Evolutionary conservation across 305 asterid species (phyloP), one percentile per base, ranked within the genome.

Genomic region (Ilex paraguariensis): DNA sequence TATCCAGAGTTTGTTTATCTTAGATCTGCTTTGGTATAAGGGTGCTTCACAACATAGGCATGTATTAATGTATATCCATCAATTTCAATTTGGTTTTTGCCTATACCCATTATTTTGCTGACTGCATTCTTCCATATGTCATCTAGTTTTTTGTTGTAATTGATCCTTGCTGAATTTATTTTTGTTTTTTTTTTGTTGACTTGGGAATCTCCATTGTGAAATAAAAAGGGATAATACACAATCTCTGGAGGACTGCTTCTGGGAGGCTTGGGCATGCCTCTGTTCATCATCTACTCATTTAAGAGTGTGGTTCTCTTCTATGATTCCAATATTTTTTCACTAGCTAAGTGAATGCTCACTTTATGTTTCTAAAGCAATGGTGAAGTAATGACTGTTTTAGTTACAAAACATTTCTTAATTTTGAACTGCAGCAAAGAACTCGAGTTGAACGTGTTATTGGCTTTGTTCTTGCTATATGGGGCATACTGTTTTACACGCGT

Each of bases 221-320:
- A 71, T 75, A 66, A 70, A 56, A 66, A 90, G 99, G 93, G 86
- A 85, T 49, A 73, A 71, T 67, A 61, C 75, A 66, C 87, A 84
- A 62, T 78, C 96, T 68, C 87, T 93, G 39, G 99, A 93, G 84
- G 99, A 93, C 75, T 93, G 99, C 86, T 86, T 79, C 63, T 93
- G 99, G 97, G 97, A 93, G 84, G 99, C 99, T 59, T 93, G 99
- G 99, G 99, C 99, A 56, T 93, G 99, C 75, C 76, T 93, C 33
- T 84, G 94, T 74, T 93, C 99, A 73, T 93, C 99, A 60, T 93
- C 99, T 56, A 93, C 99, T 39, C 97, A 93, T 79, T 79, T 93
- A 74, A 90, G 80, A 87, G 99, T 93, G 79, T 69, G 92, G 73
- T 68, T 75, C 71, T 33, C 74, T 70, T 73, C 64, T 74, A 58